phyloP scores from a whole-genome alignment of 441 rosid species.

The Populus trichocarpa region DNA sequence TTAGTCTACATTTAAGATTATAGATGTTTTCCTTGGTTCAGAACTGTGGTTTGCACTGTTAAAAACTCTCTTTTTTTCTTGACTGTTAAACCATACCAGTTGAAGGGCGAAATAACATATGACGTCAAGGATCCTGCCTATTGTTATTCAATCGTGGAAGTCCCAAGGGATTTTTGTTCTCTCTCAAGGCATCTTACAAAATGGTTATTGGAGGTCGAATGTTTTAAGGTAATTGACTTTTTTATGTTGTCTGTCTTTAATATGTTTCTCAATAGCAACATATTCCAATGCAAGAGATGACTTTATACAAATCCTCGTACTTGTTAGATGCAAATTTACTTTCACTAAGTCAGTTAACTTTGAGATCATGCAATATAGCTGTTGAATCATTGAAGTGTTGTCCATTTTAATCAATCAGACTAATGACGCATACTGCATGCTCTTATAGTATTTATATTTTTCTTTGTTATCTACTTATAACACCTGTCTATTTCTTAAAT shows the following conservation, averaged over 20 bases:
- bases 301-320: neutral
- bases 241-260: conserved; percentile 6
- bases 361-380: neutral
- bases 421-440: conserved; percentile 1
- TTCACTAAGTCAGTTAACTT: neutral
- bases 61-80: conserved; percentile 15
- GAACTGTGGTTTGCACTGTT: neutral
- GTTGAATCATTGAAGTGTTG: neutral
- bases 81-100: conserved; percentile 38
- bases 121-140: conserved; percentile 79
- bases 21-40: neutral
- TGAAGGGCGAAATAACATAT: conserved; percentile 80
- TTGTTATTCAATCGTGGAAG: conserved; percentile 57
- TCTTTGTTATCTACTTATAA: conserved; percentile 6
- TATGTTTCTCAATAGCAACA: neutral
- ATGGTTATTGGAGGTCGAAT: conserved; percentile 82
- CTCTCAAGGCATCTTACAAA: conserved; percentile 63
- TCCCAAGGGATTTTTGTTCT: conserved; percentile 61
- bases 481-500: neutral
- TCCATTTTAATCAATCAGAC: neutral
- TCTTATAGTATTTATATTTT: conserved; percentile 5
- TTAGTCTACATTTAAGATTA: neutral
- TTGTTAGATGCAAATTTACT: neutral
- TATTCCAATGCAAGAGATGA: neutral
- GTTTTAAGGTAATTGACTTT: conserved; percentile 60